These are phyloP conservation scores for Mycena galericulata DNA, from an alignment of 768 basidiomycete species.

Conservation along the genomic window DNA sequence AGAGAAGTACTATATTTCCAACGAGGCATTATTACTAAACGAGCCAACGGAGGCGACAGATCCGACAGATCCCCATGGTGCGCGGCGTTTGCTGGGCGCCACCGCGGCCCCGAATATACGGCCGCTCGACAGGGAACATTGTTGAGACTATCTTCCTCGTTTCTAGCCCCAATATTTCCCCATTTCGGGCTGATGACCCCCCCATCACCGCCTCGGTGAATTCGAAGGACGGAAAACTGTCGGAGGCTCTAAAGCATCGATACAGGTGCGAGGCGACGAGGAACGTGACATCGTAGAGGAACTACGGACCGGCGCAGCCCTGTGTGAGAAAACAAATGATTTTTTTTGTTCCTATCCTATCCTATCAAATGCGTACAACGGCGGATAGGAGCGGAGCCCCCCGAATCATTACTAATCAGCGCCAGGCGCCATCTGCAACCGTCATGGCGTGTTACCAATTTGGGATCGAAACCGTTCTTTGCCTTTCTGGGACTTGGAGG, in stretches of 20 bases:
- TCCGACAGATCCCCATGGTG: slow-evolving; percentile 10
- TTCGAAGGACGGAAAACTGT: background rate
- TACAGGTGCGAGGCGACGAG: background rate
- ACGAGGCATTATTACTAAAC: too few species aligned
- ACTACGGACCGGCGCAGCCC: background rate
- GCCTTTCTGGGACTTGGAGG: background rate
- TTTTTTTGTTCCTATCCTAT: background rate
- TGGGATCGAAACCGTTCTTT: background rate
- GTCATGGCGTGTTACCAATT: background rate
- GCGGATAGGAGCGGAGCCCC: background rate
- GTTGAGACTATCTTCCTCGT: background rate
- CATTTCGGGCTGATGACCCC: slow-evolving; percentile 6
- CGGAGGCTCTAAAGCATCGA: background rate
- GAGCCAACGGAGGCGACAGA: too few species aligned
- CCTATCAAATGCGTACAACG: background rate
- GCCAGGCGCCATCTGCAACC: background rate
- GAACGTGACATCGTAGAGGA: background rate
- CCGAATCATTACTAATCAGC: slow-evolving; percentile 8
- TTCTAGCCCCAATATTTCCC: background rate
- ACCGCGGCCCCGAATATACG: background rate
- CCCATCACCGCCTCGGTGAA: slow-evolving; percentile 28
- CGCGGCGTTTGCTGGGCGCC: background rate
- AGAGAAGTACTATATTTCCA: too few species aligned
- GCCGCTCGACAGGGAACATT: slow-evolving; percentile 7
- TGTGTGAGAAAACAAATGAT: background rate